phyloP scores from a whole-genome alignment of 2,329 filamentous ascomycete genomes.

The Teratosphaeria destructans region DNA sequence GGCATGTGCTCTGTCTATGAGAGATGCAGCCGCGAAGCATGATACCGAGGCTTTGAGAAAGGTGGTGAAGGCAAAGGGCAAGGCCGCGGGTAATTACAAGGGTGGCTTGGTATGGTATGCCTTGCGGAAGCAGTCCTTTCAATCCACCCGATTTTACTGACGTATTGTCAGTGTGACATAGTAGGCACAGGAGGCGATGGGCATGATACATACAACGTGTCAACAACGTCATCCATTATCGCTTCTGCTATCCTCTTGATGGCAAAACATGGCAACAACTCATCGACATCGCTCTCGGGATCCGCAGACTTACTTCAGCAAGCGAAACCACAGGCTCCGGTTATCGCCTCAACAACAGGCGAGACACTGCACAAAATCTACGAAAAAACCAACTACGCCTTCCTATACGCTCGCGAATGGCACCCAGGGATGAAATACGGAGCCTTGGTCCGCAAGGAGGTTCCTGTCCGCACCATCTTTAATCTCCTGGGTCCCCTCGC shows the following conservation, averaged over 20 bases:
- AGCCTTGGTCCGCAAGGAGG: conserved; percentile 71
- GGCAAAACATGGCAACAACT: conserved; percentile 92
- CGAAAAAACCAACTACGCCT: conserved; percentile 75
- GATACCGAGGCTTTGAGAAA: conserved; percentile 51
- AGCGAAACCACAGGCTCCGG: conserved; percentile 61
- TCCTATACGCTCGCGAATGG: conserved; percentile 92
- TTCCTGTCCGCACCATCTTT: conserved; percentile 95
- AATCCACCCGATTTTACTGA: conserved; percentile 1
- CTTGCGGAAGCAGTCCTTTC: not conserved
- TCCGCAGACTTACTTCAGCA: conserved; percentile 82
- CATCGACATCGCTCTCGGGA: conserved; percentile 89
- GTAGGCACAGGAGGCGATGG: conserved; percentile 94
- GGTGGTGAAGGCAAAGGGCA: conserved; percentile 50
- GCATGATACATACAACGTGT: conserved; percentile 97
- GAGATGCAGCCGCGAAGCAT: conserved; percentile 62
- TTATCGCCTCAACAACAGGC: conserved; percentile 64
- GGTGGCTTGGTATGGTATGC: conserved; percentile 61
- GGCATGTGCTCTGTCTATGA: conserved; percentile 75
- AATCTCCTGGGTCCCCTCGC: conserved; percentile 88
- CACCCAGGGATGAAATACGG: conserved; percentile 91
- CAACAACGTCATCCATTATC: conserved; percentile 86
- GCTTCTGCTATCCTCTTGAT: conserved; percentile 76
- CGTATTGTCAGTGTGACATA: conserved; percentile 60
- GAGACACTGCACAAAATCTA: conserved; percentile 64
- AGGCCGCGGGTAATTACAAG: conserved; percentile 61